phyloP scores from a whole-genome alignment of 352 stramenopile genomes.

The Phytopythium helicoides region DNA sequence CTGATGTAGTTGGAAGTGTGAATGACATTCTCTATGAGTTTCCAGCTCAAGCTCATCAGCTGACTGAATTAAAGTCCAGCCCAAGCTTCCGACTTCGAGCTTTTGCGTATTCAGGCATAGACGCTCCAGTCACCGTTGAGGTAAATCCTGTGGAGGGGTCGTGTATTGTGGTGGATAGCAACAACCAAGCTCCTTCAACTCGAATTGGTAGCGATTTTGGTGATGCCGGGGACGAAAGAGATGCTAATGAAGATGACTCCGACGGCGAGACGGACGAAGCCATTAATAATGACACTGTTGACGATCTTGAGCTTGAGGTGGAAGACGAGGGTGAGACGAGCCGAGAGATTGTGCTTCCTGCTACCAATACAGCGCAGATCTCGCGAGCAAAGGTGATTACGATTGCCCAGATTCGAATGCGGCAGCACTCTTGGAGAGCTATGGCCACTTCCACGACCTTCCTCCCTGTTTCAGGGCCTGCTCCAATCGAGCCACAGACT shows the following conservation, averaged over 20 bases:
- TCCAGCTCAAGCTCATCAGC: not conserved
- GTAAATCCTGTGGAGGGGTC: too few relatives aligned
- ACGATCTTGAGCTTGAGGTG: conserved; percentile 1
- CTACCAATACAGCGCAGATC: not conserved
- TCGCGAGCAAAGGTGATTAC: conserved; percentile 2
- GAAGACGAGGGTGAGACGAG: conserved; percentile 3
- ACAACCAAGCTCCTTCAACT: too few relatives aligned
- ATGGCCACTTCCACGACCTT: not conserved
- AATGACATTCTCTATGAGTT: not conserved
- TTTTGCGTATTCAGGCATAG: conserved; percentile 1
- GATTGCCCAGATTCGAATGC: conserved; percentile 1
- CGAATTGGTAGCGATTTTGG: too few relatives aligned
- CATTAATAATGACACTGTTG: not conserved
- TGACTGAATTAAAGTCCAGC: not conserved
- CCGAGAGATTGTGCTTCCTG: conserved; percentile 5
- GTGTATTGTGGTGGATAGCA: too few relatives aligned
- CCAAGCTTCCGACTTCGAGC: not conserved
- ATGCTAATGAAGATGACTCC: not conserved
- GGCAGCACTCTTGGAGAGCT: not conserved
- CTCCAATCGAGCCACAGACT: not conserved
- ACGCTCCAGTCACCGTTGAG: too few relatives aligned
- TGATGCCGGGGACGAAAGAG: not conserved
- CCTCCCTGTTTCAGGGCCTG: conserved; percentile 1
- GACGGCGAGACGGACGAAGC: not conserved
- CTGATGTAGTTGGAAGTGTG: not conserved